These are phyloP conservation scores for Graphilbum sp. DNA, from an alignment of 2,329 filamentous ascomycete genomes.

Conservation along the genomic window DNA sequence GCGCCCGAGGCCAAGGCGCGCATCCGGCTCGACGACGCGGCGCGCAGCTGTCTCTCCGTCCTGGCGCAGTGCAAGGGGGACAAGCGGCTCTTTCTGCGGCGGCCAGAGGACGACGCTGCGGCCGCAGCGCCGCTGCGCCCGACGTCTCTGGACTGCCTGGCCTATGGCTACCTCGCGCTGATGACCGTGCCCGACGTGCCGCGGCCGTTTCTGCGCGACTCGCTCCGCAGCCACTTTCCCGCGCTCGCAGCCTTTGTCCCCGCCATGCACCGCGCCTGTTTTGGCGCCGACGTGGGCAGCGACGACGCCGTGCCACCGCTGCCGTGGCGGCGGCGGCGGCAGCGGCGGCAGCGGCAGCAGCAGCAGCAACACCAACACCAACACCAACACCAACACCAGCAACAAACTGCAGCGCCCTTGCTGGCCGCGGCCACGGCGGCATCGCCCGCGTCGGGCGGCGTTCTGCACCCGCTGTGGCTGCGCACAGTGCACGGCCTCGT, in stretches of 20 bases:
- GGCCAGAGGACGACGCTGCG: slow-evolving; percentile 15
- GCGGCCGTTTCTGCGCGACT: slow-evolving; percentile 17
- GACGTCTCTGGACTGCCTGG: slow-evolving; percentile 61
- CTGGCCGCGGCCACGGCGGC: no score
- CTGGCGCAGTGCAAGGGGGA: slow-evolving; percentile 41
- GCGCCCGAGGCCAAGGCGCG: slow-evolving; percentile 54
- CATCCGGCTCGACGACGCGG: slow-evolving; percentile 62
- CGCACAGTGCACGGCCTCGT: slow-evolving; percentile 17
- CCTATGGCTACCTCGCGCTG: slow-evolving; percentile 62
- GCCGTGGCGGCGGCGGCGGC: neutral
- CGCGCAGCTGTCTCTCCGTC: slow-evolving; percentile 54
- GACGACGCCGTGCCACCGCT: neutral
- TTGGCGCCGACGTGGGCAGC: neutral
- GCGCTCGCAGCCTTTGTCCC: slow-evolving; percentile 7
- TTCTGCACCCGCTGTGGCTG: slow-evolving; percentile 5
- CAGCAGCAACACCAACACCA: neutral
- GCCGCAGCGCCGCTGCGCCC: slow-evolving; percentile 15
- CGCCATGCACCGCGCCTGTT: slow-evolving; percentile 6
- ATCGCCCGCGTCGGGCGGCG: no score
- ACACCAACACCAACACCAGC: neutral
- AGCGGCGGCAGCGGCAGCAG: neutral
- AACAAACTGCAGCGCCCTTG: no score
- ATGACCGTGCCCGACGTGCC: slow-evolving; percentile 34
- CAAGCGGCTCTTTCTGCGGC: slow-evolving; percentile 36
- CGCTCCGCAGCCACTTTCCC: slow-evolving; percentile 6